Evolutionary conservation across 1,139 yeast genomes (phyloP), one percentile per base, ranked within the genome.

Genomic region (Diutina neorugosa): DNA sequence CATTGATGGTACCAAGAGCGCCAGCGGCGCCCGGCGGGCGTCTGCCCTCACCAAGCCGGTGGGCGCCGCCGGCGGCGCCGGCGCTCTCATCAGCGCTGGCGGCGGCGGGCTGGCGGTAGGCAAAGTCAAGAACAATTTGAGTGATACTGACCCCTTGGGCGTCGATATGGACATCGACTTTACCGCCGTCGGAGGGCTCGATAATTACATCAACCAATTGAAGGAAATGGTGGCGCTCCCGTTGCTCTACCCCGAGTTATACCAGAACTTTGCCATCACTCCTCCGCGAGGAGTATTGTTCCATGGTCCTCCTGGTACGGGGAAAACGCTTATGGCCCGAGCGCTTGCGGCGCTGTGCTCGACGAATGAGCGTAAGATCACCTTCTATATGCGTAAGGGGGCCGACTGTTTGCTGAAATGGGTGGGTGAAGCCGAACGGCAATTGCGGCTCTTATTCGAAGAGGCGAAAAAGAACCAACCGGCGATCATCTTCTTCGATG

Each of bases 261-360:
- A 91, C 63, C 89, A 89, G 61, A 83, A 84, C 63, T 94, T 94
- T 64, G 84, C 82, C 54, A 90, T 93, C 41, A 89, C 96, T 0
- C 98, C 99, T 2, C 99, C 99, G 16, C 76, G 98, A 59, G 99
- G 99, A 57, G 99, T 94, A 1, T 69, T 94, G 54, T 94, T 94
- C 70, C 98, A 94, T 68, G 99, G 99, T 46, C 99, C 98, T 3
- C 99, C 99, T 1, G 99, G 99, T 59, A 94, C 98, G 0, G 99
- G 99, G 75, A 94, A 94, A 65, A 94, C 99, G 0, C 76, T 94
- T 53, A 90, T 94, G 96, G 98, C 98, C 0, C 74, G 98, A 57
- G 99, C 98, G 0, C 73, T 94, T 53, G 98, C 98, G 1, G 93
- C 98, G 0, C 86, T 96, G 60, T 91, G 96, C 62, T 86, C 96